Conservation (phyloP, 345 rosid species). For the Jatropha curcas region DNA sequence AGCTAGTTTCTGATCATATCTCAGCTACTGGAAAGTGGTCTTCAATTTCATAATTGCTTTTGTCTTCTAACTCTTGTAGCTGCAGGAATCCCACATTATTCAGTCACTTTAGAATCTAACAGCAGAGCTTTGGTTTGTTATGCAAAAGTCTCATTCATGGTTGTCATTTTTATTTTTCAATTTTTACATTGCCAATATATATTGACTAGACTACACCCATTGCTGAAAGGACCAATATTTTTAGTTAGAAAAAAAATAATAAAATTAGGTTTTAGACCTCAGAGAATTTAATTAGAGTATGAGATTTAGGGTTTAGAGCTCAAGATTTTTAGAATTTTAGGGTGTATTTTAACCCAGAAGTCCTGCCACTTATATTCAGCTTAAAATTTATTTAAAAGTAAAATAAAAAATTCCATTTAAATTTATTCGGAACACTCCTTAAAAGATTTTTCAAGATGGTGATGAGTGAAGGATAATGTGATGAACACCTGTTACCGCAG, state of each 20-base stretch:
- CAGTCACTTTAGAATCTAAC: constrained; percentile 8
- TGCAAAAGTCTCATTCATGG: background rate
- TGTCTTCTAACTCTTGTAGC: constrained; percentile 11
- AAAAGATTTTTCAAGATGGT: too few species aligned
- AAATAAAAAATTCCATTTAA: too few species aligned
- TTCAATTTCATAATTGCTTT: constrained; percentile 26
- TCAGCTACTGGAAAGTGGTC: constrained; percentile 32
- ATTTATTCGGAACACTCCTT: too few species aligned
- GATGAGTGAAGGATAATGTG: constrained; percentile 6
- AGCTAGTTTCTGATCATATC: constrained; percentile 28
- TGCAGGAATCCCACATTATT: background rate
- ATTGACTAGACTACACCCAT: background rate
- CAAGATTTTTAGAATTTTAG: too few species aligned
- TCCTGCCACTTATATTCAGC: too few species aligned
- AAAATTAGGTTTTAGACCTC: too few species aligned
- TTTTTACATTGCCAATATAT: background rate
- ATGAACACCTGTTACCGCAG: background rate
- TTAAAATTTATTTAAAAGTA: too few species aligned
- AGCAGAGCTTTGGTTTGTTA: background rate
- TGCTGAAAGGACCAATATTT: background rate
- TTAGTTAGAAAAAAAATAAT: too few species aligned
- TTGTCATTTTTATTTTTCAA: background rate
- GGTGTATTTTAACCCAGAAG: too few species aligned
- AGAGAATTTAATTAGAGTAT: too few species aligned
- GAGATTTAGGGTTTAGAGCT: too few species aligned